A percentile compares a stretch with the other conserved stretches of the same genome.
phyloP scores from a whole-genome alignment of 345 rosid species.

The Limnanthes douglasii region DNA sequence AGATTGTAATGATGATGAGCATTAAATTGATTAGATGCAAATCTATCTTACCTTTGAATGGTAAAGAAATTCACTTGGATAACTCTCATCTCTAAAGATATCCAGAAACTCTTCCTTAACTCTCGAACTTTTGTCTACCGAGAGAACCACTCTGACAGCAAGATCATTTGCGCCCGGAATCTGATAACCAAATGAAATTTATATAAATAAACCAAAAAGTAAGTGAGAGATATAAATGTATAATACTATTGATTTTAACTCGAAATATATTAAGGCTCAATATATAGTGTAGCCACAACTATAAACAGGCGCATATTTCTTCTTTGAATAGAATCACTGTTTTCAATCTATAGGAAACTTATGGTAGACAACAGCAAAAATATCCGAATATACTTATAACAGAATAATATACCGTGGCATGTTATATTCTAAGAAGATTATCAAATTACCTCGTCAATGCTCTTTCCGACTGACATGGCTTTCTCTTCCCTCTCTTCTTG shows the following conservation, averaged over 20 bases:
- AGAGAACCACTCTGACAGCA: slow-evolving; percentile 33
- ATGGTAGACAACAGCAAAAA: too few species aligned
- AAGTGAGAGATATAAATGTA: background rate
- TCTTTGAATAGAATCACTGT: too few species aligned
- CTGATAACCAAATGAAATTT: slow-evolving; percentile 17
- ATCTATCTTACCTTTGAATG: slow-evolving; percentile 49
- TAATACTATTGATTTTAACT: background rate
- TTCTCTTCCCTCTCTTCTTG: slow-evolving; percentile 28
- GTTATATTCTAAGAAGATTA: too few species aligned
- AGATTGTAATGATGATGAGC: background rate
- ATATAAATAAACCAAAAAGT: slow-evolving; percentile 4
- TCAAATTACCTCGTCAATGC: slow-evolving; percentile 35
- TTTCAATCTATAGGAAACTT: too few species aligned
- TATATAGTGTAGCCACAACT: too few species aligned
- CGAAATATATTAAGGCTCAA: background rate
- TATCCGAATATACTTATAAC: too few species aligned
- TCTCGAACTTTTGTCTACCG: slow-evolving; percentile 19
- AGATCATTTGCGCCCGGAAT: slow-evolving; percentile 32
- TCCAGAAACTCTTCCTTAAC: slow-evolving; percentile 25
- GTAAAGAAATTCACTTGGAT: slow-evolving; percentile 37
- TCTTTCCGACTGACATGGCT: slow-evolving; percentile 24
- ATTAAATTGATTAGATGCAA: too few species aligned
- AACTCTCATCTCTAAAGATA: slow-evolving; percentile 19
- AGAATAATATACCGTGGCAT: too few species aligned
- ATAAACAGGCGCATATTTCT: too few species aligned